These are phyloP conservation scores for Myriosclerotinia curreyana DNA, from an alignment of 2,329 filamentous ascomycete species.

Conservation along the genomic window DNA sequence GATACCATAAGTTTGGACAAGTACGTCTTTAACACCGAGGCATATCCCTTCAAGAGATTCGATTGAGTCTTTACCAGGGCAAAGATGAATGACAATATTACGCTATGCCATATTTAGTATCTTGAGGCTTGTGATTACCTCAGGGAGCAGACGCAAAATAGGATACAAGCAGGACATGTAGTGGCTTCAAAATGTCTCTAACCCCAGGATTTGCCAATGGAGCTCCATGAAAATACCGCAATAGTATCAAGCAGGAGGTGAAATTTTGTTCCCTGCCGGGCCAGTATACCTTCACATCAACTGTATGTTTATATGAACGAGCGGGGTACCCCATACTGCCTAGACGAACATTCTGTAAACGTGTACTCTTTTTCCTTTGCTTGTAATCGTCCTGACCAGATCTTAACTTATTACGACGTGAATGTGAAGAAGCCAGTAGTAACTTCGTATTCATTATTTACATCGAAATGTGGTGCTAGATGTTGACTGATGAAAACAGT, in stretches of 20 bases:
- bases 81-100: not conserved
- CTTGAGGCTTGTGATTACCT: not conserved
- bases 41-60: constrained; percentile 29
- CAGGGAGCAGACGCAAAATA: not conserved
- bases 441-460: too few relatives aligned
- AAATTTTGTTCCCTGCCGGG: not conserved
- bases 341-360: not conserved
- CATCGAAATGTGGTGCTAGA: too few relatives aligned
- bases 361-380: too few relatives aligned
- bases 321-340: too few relatives aligned
- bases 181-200: not conserved
- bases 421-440: too few relatives aligned
- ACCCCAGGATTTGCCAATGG: not conserved
- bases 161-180: not conserved
- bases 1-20: constrained; percentile 56
- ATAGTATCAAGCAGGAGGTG: not conserved
- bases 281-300: too few relatives aligned
- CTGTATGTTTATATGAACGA: too few relatives aligned
- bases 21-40: constrained; percentile 46
- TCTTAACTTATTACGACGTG: too few relatives aligned
- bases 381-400: too few relatives aligned
- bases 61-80: not conserved
- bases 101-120: not conserved
- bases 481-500: too few relatives aligned
- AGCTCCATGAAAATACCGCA: not conserved